A percentile compares a stretch with the other conserved stretches of the same genome.
Conservation (phyloP, 306 rosid species). For the Parietaria judaica region DNA sequence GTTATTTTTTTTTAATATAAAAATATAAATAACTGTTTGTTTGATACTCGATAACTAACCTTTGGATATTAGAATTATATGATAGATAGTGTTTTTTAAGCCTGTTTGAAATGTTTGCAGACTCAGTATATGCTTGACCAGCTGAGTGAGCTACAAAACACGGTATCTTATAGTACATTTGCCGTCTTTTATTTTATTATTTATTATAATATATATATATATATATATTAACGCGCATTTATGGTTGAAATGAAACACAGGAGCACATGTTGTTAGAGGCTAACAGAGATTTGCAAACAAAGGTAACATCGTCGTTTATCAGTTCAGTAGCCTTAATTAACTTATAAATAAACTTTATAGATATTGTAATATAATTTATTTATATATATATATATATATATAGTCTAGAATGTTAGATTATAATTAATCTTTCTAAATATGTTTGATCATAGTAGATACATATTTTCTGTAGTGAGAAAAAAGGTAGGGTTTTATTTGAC, state of each 20-base stretch:
- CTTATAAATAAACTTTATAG: no score
- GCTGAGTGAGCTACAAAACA: slow-evolving; percentile 79
- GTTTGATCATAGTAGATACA: no score
- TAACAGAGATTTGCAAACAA: slow-evolving; percentile 63
- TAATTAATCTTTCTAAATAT: no score
- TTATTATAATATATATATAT: neutral
- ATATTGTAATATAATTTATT: no score
- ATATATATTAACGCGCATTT: neutral
- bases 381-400: no score
- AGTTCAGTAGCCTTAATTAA: no score
- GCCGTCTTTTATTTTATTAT: neutral
- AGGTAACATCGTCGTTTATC: slow-evolving; percentile 34
- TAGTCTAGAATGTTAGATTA: no score
- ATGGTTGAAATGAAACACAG: slow-evolving; percentile 26
- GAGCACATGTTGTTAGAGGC: slow-evolving; percentile 71
- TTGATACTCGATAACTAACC: no score
- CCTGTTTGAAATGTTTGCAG: slow-evolving; percentile 28
- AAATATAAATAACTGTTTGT: neutral
- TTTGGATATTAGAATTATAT: neutral
- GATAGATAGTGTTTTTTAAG: no score
- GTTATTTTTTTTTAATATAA: no score
- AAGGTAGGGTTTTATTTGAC: no score
- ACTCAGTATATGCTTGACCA: slow-evolving; percentile 97
- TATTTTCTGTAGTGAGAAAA: no score
- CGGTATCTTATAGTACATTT: slow-evolving; percentile 38